Conservation (phyloP, 148 eudicot species). For the Rhododendron ferrugineum region DNA sequence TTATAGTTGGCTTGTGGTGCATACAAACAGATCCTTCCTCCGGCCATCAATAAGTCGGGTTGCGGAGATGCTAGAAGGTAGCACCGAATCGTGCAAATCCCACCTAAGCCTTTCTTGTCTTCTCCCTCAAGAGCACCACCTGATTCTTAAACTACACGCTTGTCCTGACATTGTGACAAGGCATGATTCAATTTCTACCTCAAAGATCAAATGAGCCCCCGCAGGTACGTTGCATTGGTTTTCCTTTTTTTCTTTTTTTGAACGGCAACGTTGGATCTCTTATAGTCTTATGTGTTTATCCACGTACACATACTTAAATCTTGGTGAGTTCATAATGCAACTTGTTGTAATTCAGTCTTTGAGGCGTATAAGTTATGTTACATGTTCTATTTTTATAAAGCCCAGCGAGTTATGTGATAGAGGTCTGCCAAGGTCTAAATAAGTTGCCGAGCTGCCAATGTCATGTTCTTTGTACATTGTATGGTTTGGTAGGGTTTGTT, state of each 20-base stretch:
- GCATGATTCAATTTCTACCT: not conserved
- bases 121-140: not conserved
- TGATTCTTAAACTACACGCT: not conserved
- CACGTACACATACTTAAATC: not conserved
- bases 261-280: not conserved
- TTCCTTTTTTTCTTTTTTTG: too few relatives aligned
- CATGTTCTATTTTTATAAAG: not conserved
- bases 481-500: not conserved
- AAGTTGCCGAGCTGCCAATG: not conserved
- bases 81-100: not conserved
- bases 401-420: not conserved
- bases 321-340: not conserved
- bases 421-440: not conserved
- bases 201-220: not conserved
- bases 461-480: not conserved
- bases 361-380: not conserved
- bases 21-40: not conserved
- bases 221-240: too few relatives aligned
- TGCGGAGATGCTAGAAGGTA: slow-evolving; percentile 3
- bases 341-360: not conserved
- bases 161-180: not conserved
- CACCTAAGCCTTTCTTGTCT: slow-evolving; percentile 8
- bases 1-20: slow-evolving; percentile 1
- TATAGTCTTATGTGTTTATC: not conserved
- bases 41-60: not conserved